Evolutionary conservation across 768 basidiomycete species (phyloP).

Genomic region (Arthromyces matolae): DNA sequence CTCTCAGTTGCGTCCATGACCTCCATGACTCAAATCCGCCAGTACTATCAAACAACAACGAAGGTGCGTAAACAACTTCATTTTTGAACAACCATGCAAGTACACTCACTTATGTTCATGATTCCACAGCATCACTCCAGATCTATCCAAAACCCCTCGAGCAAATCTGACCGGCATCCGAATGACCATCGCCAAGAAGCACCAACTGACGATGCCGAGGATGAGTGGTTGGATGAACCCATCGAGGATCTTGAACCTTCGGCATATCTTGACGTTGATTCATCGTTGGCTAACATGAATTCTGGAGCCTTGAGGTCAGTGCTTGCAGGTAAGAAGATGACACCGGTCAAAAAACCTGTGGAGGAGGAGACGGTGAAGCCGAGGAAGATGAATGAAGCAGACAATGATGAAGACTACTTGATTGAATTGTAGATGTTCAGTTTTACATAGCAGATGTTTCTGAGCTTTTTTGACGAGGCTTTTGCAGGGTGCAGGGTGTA

Average conservation of each 20-base stretch:
- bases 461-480: background rate
- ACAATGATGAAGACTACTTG: background rate
- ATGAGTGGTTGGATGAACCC: no score
- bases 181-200: background rate
- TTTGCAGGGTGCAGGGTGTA: background rate
- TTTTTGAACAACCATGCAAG: background rate
- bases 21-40: slow-evolving; percentile 17
- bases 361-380: background rate
- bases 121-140: background rate
- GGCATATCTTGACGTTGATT: background rate
- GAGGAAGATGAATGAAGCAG: background rate
- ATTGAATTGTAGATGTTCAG: background rate
- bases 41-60: slow-evolving; percentile 17
- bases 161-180: background rate
- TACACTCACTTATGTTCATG: no score
- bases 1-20: slow-evolving; percentile 8
- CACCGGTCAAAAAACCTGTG: background rate
- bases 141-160: background rate
- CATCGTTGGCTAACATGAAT: background rate
- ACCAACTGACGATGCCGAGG: no score
- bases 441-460: background rate
- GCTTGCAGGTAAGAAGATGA: background rate
- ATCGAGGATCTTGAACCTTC: background rate
- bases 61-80: slow-evolving; percentile 8
- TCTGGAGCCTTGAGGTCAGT: background rate